Evolutionary conservation across 1,284 basidiomycete genomes (phyloP), one percentile per base, ranked within the genome.

Genomic region (Rhodotorula sp.): DNA sequence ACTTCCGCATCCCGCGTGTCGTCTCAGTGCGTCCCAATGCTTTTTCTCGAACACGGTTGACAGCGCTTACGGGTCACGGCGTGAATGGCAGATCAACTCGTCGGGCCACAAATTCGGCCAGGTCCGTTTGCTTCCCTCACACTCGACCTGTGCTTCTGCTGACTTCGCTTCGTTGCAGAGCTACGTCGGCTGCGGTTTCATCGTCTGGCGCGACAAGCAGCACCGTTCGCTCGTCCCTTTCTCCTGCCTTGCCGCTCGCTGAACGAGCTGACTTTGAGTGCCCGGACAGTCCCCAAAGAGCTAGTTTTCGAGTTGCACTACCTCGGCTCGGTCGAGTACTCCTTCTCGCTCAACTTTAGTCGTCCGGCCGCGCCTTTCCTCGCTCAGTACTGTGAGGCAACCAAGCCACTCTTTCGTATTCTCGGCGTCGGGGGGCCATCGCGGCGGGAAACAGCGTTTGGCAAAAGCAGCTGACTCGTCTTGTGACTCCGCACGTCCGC

Each of bases 291-390:
- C 5, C 72, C 72, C 13, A 68, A 67, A 52, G 72, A 73, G 26
- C 57, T 74, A 30, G 70, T 74, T 34, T 69, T 98, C 78, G 94
- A 97, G 81, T 62, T 72, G 10, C 70, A 74, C 59, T 78, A 80
- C 75, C 81, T 85, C 59, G 56, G 56, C 48, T 30, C 62, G 8
- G 30, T 53, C 65, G 86, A 87, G 76, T 86, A 86, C 77, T 84
- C 88, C 0, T 97, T 94, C 84, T 94, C 92, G 31, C 85, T 97
- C 78, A 97, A 98, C 83, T 98, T 98, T 80, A 92, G 53, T 54
- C 87, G 94, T 15, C 92, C 92, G 0, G 91, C 91, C 31, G 87
- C 91, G 52, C 91, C 94, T 16, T 90, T 98, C 78, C 88, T 97
- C 60, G 90, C 87, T 1, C 92, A 95, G 80, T 92, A 94, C 82